phyloP scores from a whole-genome alignment of 1,284 basidiomycete species.

The Xerocomus minutiporus region DNA sequence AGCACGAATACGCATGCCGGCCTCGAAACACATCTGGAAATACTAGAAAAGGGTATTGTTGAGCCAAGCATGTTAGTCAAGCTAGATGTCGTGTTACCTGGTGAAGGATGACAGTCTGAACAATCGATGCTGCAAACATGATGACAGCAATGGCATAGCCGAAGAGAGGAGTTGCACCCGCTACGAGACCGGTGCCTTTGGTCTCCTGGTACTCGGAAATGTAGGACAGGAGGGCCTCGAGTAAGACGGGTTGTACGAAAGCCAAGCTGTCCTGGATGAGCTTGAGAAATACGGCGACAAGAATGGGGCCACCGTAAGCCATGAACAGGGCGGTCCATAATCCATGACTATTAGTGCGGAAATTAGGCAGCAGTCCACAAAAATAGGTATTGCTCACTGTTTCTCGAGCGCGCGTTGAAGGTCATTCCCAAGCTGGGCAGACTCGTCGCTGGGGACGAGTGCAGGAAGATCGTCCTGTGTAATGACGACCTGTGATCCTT shows the following conservation, averaged over 20 bases:
- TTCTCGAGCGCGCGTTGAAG: constrained; percentile 62
- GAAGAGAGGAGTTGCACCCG: constrained; percentile 36
- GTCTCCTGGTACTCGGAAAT: constrained; percentile 71
- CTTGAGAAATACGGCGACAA: constrained; percentile 67
- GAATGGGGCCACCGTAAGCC: constrained; percentile 79
- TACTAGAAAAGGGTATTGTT: background rate
- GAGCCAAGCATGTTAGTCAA: too few species aligned
- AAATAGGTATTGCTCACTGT: constrained; percentile 36
- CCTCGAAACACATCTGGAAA: background rate
- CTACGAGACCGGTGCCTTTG: constrained; percentile 16
- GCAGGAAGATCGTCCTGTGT: constrained; percentile 76
- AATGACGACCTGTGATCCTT: constrained; percentile 59
- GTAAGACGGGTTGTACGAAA: constrained; percentile 87
- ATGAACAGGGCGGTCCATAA: constrained; percentile 70
- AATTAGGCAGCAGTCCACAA: too few species aligned
- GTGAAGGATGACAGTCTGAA: constrained; percentile 82
- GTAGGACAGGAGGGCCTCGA: constrained; percentile 77
- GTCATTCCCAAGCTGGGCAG: constrained; percentile 62
- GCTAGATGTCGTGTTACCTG: constrained; percentile 38
- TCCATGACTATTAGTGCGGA: constrained; percentile 29
- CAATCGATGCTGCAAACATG: constrained; percentile 77
- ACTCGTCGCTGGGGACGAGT: constrained; percentile 66
- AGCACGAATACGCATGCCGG: constrained; percentile 86
- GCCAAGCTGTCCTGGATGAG: constrained; percentile 73
- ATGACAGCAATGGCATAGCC: constrained; percentile 73